Percentiles rank a stretch among this genome's conserved stretches.
Evolutionary conservation across 768 basidiomycete species (phyloP).

Genomic region (Neoboletus magnificus): DNA sequence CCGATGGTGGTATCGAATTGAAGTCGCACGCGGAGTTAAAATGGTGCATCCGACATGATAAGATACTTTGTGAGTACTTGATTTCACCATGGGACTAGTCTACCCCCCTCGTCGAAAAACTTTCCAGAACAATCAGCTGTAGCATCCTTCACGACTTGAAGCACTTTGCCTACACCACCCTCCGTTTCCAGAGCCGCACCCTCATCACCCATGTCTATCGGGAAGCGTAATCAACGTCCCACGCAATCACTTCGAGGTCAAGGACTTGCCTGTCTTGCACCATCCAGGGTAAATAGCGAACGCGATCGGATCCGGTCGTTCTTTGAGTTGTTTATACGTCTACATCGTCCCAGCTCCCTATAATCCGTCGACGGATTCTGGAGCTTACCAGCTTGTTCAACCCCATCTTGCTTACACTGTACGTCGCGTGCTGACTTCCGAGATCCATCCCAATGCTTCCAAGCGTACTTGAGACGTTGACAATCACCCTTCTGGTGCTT

Average conservation of each 20-base stretch:
- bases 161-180: slow-evolving; percentile 24
- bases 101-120: slow-evolving; percentile 29
- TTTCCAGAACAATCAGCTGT: slow-evolving; percentile 28
- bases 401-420: slow-evolving; percentile 28
- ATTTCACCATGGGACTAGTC: slow-evolving; percentile 16
- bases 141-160: slow-evolving; percentile 23
- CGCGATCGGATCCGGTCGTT: slow-evolving; percentile 29
- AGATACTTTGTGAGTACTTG: not conserved
- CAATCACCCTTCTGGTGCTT: slow-evolving; percentile 28
- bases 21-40: slow-evolving; percentile 5
- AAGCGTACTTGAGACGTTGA: slow-evolving; percentile 32
- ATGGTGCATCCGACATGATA: slow-evolving; percentile 1
- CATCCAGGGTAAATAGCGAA: slow-evolving; percentile 35
- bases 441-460: slow-evolving; percentile 33
- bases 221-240: not conserved
- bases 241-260: not conserved
- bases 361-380: slow-evolving; percentile 20
- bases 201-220: slow-evolving; percentile 30
- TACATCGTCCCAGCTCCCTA: slow-evolving; percentile 1
- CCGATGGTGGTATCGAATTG: no score
- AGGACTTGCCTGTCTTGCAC: slow-evolving; percentile 33
- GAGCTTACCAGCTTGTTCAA: slow-evolving; percentile 32
- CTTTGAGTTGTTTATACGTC: slow-evolving; percentile 36
- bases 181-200: slow-evolving; percentile 25
- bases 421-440: slow-evolving; percentile 28